Conservation (phyloP, 805 yeast genomes). For the Suhomyces sp. region DNA sequence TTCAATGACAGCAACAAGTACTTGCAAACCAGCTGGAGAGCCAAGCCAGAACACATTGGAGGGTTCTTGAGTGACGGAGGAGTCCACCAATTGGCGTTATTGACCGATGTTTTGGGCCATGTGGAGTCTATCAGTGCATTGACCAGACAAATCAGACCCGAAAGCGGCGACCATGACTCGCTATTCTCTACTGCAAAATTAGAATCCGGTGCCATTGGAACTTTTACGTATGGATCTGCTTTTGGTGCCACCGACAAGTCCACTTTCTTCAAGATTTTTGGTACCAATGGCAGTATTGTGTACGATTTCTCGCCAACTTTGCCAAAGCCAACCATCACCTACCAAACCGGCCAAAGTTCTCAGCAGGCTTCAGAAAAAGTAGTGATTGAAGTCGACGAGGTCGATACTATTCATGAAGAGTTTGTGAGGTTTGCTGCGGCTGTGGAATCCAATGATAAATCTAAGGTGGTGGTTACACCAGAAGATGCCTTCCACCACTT, state of each 20-base stretch:
- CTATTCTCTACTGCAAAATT: slow-evolving; percentile 66
- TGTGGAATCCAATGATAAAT: slow-evolving; percentile 60
- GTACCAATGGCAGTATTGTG: slow-evolving; percentile 71
- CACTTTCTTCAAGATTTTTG: slow-evolving; percentile 67
- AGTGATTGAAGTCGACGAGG: slow-evolving; percentile 41
- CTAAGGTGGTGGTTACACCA: slow-evolving; percentile 57
- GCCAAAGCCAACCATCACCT: slow-evolving; percentile 37
- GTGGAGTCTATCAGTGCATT: slow-evolving; percentile 70
- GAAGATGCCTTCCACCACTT: slow-evolving; percentile 86
- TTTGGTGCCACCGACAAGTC: slow-evolving; percentile 78
- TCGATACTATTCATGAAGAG: slow-evolving; percentile 43
- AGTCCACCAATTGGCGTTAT: slow-evolving; percentile 87
- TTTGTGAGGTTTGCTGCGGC: slow-evolving; percentile 54
- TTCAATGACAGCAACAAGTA: slow-evolving; percentile 61
- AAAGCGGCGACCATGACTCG: slow-evolving; percentile 80
- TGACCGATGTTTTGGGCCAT: slow-evolving; percentile 78
- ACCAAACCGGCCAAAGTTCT: slow-evolving; percentile 24
- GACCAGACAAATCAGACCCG: slow-evolving; percentile 71
- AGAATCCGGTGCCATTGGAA: slow-evolving; percentile 67
- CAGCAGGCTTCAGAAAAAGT: slow-evolving; percentile 50
- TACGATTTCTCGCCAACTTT: slow-evolving; percentile 60
- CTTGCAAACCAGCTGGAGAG: slow-evolving; percentile 78
- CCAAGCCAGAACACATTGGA: slow-evolving; percentile 86
- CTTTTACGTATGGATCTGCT: slow-evolving; percentile 83
- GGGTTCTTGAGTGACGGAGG: slow-evolving; percentile 95